Percentiles rank a stretch among this genome's conserved stretches.
These are phyloP conservation scores for Penicillium sp. DNA, from an alignment of 2,329 filamentous ascomycete species.

Conservation along the genomic window DNA sequence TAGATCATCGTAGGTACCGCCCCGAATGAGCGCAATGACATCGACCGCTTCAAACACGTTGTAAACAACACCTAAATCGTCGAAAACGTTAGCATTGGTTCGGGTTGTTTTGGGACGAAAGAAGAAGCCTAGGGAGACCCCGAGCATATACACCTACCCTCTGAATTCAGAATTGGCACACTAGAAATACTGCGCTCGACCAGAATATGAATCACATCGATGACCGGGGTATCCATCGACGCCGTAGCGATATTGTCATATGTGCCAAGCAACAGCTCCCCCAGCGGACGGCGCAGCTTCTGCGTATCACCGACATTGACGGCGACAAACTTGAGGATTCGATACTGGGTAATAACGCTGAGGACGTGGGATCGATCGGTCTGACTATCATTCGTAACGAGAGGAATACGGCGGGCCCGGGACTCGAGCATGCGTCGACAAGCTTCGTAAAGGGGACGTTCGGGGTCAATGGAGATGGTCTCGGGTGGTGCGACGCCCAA, in stretches of 20 bases:
- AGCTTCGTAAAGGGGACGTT: conserved; percentile 89
- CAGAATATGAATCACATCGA: conserved; percentile 92
- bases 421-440: conserved; percentile 94
- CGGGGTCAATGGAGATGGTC: conserved; percentile 93
- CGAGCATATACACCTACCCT: conserved; percentile 54
- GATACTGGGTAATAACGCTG: conserved; percentile 96
- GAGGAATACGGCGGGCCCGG: conserved; percentile 87
- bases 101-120: neutral
- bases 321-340: conserved; percentile 97
- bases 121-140: neutral
- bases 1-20: conserved; percentile 89
- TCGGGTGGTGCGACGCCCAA: conserved; percentile 91
- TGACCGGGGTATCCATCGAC: conserved; percentile 85
- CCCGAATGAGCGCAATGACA: conserved; percentile 94
- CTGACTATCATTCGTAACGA: conserved; percentile 93
- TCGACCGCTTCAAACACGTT: conserved; percentile 99
- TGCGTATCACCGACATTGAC: conserved; percentile 92
- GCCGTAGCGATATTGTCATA: conserved; percentile 82
- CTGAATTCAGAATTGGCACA: conserved; percentile 85
- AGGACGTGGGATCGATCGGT: conserved; percentile 91
- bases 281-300: conserved; percentile 82
- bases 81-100: conserved; percentile 7
- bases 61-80: conserved; percentile 67
- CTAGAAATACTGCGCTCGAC: conserved; percentile 93
- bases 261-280: conserved; percentile 83